Evolutionary conservation across 306 rosid species (phyloP).

Genomic region (Elaeagnus macrophylla): DNA sequence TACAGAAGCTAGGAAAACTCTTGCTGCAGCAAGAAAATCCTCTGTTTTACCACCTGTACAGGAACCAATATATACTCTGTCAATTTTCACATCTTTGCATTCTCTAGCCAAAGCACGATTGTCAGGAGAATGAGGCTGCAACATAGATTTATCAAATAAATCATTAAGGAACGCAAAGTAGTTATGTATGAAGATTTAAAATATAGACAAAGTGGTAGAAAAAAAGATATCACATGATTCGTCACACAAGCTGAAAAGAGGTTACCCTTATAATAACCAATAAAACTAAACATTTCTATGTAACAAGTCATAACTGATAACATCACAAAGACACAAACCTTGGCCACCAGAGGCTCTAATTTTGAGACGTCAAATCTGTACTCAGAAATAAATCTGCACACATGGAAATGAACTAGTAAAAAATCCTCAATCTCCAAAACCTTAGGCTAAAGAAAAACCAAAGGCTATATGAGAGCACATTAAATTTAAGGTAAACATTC

Average conservation of each 20-base stretch:
- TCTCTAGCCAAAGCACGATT: conserved; percentile 92
- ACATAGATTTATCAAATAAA: neutral
- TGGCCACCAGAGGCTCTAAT: conserved; percentile 83
- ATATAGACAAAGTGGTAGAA: neutral
- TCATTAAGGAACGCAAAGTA: conserved; percentile 3
- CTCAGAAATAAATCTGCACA: conserved; percentile 61
- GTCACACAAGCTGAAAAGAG: no score
- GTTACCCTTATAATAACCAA: no score
- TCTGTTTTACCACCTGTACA: conserved; percentile 90
- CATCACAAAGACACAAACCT: conserved; percentile 43
- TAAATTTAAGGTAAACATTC: no score
- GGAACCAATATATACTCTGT: conserved; percentile 87
- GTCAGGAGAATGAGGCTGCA: conserved; percentile 97
- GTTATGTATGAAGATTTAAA: neutral
- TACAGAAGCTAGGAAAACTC: conserved; percentile 73
- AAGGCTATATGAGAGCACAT: no score
- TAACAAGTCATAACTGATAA: no score
- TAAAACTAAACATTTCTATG: no score
- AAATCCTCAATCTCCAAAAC: no score
- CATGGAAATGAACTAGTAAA: conserved; percentile 15
- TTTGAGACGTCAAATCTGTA: conserved; percentile 77
- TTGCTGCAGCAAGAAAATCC: conserved; percentile 83
- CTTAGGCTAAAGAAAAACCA: no score
- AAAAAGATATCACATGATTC: neutral
- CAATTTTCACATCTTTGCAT: conserved; percentile 91